Percentiles rank a stretch among this genome's conserved stretches.
These are phyloP conservation scores for Triticum turgidum DNA, from an alignment of 176 grass and related monocot species.

Conservation along the genomic window DNA sequence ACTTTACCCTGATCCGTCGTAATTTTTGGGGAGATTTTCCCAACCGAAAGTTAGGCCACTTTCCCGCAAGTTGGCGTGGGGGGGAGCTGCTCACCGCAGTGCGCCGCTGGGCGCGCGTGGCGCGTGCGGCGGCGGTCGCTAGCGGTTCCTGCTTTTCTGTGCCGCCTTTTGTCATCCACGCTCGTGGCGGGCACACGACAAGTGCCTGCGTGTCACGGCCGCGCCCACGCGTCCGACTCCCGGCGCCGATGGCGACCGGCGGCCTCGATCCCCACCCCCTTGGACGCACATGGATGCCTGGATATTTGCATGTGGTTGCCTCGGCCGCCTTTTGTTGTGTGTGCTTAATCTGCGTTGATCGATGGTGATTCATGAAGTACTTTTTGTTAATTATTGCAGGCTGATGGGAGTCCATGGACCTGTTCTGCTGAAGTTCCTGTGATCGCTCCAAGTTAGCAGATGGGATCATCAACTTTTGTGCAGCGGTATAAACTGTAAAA, in stretches of 20 bases:
- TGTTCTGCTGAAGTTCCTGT: too few species aligned
- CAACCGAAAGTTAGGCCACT: not conserved
- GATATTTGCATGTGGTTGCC: not conserved
- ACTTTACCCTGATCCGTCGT: not conserved
- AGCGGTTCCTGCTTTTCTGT: constrained; percentile 1
- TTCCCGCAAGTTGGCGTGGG: not conserved
- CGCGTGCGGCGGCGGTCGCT: not conserved
- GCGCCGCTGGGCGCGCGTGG: not conserved
- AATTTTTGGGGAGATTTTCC: not conserved
- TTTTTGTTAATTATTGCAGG: not conserved
- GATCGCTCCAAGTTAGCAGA: too few species aligned
- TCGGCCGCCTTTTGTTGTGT: not conserved
- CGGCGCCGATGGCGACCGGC: not conserved
- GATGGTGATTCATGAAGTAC: not conserved
- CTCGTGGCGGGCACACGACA: constrained; percentile 35
- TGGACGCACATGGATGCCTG: not conserved
- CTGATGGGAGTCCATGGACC: not conserved
- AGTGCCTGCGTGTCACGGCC: not conserved
- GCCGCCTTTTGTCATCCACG: not conserved
- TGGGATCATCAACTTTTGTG: too few species aligned
- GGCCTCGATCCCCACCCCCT: not conserved
- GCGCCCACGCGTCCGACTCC: constrained; percentile 7
- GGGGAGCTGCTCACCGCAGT: not conserved
- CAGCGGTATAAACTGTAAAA: too few species aligned
- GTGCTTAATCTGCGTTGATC: not conserved